Evolutionary conservation across 257 asterid genomes (phyloP).

Genomic region (Plantago ovata): DNA sequence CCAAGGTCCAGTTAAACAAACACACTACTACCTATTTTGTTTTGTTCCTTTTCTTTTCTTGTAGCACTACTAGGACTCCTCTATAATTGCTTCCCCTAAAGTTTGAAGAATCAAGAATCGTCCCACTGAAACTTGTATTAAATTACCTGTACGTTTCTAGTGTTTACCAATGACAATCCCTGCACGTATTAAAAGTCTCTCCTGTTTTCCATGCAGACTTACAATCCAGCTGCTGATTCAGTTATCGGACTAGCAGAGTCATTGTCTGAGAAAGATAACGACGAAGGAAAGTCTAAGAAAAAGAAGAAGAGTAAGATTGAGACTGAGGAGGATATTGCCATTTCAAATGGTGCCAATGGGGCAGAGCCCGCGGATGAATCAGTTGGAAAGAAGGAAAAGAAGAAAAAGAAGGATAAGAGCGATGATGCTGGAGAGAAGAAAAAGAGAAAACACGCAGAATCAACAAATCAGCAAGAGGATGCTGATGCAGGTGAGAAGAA

Average conservation of each 20-base stretch:
- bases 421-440: too few relatives aligned
- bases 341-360: neutral
- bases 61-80: neutral
- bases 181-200: neutral
- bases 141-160: too few relatives aligned
- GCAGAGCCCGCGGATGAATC: constrained; percentile 30
- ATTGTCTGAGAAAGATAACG: constrained; percentile 16
- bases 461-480: constrained; percentile 18
- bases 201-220: constrained; percentile 24
- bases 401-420: constrained; percentile 34
- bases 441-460: constrained; percentile 22
- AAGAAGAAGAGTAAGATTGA: constrained; percentile 44
- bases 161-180: too few relatives aligned
- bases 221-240: constrained; percentile 53
- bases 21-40: too few relatives aligned
- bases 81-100: too few relatives aligned
- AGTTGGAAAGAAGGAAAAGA: constrained; percentile 39
- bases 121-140: too few relatives aligned
- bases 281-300: constrained; percentile 31
- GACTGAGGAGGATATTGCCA: constrained; percentile 16
- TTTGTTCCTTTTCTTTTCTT: neutral
- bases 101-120: too few relatives aligned
- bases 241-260: constrained; percentile 30
- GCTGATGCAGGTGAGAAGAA: constrained; percentile 22
- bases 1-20: constrained; percentile 30